Evolutionary conservation across 805 yeast genomes (phyloP).

Genomic region (Sugiyamaella qingdaonensis): DNA sequence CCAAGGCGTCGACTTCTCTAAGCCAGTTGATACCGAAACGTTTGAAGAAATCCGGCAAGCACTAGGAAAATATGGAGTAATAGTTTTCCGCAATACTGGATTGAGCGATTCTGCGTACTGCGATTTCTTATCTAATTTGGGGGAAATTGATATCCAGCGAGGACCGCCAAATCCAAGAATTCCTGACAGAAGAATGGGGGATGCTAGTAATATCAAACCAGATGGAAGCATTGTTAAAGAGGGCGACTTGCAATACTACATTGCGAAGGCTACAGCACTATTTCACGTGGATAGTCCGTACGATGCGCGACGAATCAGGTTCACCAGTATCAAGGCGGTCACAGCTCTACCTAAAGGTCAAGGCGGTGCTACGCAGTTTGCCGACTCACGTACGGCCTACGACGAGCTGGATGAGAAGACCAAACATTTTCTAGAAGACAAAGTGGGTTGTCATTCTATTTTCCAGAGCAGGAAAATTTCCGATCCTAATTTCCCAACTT

Average conservation of each 20-base stretch:
- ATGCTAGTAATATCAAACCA: conserved; percentile 4
- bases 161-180: conserved; percentile 5
- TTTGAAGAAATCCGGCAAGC: neutral
- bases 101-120: neutral
- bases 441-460: neutral
- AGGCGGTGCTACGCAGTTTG: conserved; percentile 3
- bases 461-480: neutral
- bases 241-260: conserved; percentile 5
- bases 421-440: conserved; percentile 1
- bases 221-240: conserved; percentile 1
- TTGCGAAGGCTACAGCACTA: conserved; percentile 4
- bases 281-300: conserved; percentile 6
- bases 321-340: conserved; percentile 1
- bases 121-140: conserved; percentile 1
- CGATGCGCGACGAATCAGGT: conserved; percentile 4
- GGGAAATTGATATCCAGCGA: conserved; percentile 3
- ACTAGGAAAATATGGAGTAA: neutral
- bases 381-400: conserved; percentile 4
- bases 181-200: conserved; percentile 2
- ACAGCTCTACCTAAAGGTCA: neutral
- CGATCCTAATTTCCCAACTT: neutral
- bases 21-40: neutral
- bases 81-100: conserved; percentile 5
- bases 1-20: neutral
- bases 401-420: conserved; percentile 1